These are phyloP conservation scores for Infundibulicybe gibba DNA, from an alignment of 768 basidiomycete genomes.

Conservation along the genomic window DNA sequence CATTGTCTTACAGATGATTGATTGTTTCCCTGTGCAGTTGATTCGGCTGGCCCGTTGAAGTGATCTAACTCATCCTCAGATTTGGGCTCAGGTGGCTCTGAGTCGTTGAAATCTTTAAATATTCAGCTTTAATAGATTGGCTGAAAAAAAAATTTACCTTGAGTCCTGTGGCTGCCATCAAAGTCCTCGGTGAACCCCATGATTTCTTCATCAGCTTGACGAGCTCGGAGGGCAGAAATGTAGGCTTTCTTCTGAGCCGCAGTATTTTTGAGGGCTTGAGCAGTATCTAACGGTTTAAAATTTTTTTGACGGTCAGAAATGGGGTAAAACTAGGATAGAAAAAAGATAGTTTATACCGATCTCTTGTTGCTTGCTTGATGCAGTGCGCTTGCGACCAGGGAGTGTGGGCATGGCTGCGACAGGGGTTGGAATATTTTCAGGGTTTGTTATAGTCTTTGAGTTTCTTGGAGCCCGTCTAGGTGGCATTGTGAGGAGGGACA, in stretches of 20 bases:
- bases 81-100: too few species aligned
- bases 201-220: constrained; percentile 3
- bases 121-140: too few species aligned
- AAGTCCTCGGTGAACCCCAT: neutral
- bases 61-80: too few species aligned
- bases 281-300: neutral
- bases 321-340: neutral
- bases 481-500: neutral
- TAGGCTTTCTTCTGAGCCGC: constrained; percentile 18
- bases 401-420: neutral
- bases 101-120: too few species aligned
- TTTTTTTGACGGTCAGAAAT: neutral
- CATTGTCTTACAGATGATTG: too few species aligned
- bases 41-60: too few species aligned
- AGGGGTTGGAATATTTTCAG: neutral
- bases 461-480: neutral
- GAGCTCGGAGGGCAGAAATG: constrained; percentile 2
- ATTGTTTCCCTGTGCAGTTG: too few species aligned
- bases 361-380: neutral
- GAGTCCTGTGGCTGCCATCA: too few species aligned
- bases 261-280: neutral
- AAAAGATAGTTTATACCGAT: neutral
- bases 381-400: neutral
- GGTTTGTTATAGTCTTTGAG: neutral
- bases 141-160: too few species aligned